A percentile compares a stretch with the other conserved stretches of the same genome.
Evolutionary conservation across 306 rosid species (phyloP).

Genomic region (Datisca glomerata): DNA sequence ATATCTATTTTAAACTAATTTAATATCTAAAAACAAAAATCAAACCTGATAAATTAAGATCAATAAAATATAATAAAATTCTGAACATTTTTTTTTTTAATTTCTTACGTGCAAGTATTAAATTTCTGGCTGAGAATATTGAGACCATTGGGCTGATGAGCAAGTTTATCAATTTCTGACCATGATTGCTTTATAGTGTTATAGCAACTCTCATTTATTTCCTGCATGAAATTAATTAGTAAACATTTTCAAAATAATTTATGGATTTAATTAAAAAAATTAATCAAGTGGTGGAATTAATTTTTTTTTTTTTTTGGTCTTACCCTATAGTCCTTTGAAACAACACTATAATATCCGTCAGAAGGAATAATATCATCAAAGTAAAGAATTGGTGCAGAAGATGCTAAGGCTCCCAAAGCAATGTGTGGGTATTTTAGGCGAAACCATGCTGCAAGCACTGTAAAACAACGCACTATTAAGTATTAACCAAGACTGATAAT

Average conservation of each 20-base stretch:
- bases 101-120: conserved; percentile 35
- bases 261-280: not conserved
- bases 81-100: not conserved
- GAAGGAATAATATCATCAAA: conserved; percentile 28
- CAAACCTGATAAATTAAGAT: no score
- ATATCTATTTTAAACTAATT: not conserved
- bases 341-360: conserved; percentile 29
- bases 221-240: no score
- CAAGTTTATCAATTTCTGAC: conserved; percentile 39
- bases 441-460: conserved; percentile 62
- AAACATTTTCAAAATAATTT: no score
- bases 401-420: conserved; percentile 45
- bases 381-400: conserved; percentile 54
- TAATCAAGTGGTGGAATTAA: no score
- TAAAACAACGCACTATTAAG: not conserved
- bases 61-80: no score
- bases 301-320: not conserved
- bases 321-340: conserved; percentile 33
- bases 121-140: conserved; percentile 31
- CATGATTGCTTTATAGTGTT: conserved; percentile 37
- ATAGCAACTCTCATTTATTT: conserved; percentile 38
- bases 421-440: conserved; percentile 50
- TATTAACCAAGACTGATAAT: no score
- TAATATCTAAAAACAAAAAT: no score
- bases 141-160: conserved; percentile 26